These are phyloP conservation scores for Ceratocystis lukuohia DNA, from an alignment of 2,329 filamentous ascomycete genomes.

Conservation along the genomic window DNA sequence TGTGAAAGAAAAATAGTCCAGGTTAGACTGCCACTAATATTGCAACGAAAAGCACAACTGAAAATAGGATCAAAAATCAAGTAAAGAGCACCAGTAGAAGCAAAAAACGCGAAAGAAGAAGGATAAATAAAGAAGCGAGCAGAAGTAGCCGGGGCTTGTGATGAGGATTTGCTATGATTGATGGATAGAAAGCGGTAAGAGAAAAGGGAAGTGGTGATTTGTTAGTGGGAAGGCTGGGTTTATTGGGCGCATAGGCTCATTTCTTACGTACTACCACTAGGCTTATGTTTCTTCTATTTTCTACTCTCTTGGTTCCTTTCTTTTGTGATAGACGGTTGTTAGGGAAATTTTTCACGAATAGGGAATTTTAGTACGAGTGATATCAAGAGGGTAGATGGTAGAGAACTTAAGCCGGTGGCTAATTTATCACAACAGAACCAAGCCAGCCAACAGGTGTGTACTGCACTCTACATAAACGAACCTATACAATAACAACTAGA, in stretches of 20 bases:
- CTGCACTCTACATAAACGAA: no score
- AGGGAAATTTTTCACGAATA: neutral
- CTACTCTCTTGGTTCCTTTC: neutral
- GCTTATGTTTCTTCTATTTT: neutral
- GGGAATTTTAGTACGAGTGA: neutral
- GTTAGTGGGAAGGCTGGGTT: constrained; percentile 10
- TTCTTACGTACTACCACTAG: neutral
- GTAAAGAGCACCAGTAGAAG: neutral
- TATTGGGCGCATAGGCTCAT: neutral
- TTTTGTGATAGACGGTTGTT: neutral
- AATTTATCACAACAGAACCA: no score
- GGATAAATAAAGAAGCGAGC: neutral
- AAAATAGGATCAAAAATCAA: no score
- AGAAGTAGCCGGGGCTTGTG: neutral
- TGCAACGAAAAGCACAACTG: no score
- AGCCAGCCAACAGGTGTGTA: no score
- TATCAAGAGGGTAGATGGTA: neutral
- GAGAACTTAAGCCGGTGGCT: no score
- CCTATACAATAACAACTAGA: no score
- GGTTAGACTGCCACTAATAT: no score
- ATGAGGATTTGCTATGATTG: neutral
- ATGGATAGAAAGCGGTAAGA: constrained; percentile 6
- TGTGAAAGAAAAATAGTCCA: neutral
- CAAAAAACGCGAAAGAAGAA: neutral
- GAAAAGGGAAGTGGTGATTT: constrained; percentile 1